Percentiles rank a stretch among this genome's conserved stretches.
Evolutionary conservation across 2,329 filamentous ascomycete species (phyloP).

Genomic region (Penicillium digitatum): DNA sequence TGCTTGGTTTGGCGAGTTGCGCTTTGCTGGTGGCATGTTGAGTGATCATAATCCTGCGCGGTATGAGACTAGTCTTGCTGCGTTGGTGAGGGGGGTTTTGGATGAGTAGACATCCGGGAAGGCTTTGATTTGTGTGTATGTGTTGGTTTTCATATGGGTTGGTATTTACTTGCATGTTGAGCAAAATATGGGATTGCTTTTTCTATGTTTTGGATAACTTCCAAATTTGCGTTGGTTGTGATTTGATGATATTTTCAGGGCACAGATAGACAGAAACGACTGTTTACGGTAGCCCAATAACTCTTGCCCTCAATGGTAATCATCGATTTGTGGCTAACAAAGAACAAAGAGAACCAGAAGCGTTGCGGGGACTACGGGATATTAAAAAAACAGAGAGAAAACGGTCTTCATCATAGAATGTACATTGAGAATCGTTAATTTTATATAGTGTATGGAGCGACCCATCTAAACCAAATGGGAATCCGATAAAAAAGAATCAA

Average conservation of each 20-base stretch:
- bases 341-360: too few relatives aligned
- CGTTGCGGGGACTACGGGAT: not conserved
- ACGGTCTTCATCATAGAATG: constrained; percentile 11
- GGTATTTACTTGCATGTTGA: not conserved
- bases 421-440: constrained; percentile 22
- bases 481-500: constrained; percentile 9
- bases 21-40: constrained; percentile 70
- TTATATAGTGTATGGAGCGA: constrained; percentile 8
- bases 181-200: not conserved
- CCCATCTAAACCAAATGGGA: constrained; percentile 11
- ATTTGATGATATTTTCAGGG: not conserved
- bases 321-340: not conserved
- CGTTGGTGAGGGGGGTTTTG: constrained; percentile 50
- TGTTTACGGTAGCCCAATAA: too few relatives aligned
- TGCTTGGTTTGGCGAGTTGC: constrained; percentile 63
- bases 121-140: not conserved
- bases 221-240: not conserved
- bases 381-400: not conserved
- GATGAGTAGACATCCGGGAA: constrained; percentile 31
- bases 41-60: constrained; percentile 70
- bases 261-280: not conserved
- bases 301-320: too few relatives aligned
- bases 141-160: not conserved
- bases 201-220: not conserved
- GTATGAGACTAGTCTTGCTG: constrained; percentile 66